Conservation (phyloP, 768 basidiomycete genomes). For the Calocybe indica region DNA sequence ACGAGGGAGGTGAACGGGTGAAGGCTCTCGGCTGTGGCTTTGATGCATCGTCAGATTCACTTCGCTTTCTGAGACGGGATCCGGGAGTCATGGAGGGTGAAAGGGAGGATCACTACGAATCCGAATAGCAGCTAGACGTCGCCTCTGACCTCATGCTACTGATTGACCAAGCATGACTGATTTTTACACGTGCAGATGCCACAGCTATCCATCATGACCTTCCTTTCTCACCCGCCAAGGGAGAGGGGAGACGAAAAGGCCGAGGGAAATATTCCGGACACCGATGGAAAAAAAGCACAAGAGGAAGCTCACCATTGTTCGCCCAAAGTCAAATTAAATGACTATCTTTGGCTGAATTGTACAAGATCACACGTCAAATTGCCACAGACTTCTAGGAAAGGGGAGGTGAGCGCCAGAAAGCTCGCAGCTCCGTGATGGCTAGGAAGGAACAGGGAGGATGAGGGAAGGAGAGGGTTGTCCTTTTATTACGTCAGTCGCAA, state of each 20-base stretch:
- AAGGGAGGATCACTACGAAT: slow-evolving; percentile 11
- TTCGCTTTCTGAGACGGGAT: slow-evolving; percentile 39
- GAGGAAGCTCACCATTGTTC: no score
- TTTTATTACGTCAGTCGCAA: no score
- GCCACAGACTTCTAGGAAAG: no score
- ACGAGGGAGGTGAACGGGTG: slow-evolving; percentile 43
- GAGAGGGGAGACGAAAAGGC: neutral
- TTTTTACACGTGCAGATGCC: slow-evolving; percentile 12
- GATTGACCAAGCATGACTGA: slow-evolving; percentile 6
- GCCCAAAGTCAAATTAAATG: no score
- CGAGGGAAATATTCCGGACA: no score
- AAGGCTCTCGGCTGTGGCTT: slow-evolving; percentile 32
- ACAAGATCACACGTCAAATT: no score
- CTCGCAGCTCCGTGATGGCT: no score
- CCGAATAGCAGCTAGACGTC: slow-evolving; percentile 18
- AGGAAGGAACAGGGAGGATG: no score
- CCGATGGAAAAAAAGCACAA: no score
- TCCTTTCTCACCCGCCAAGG: neutral
- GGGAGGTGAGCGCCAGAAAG: no score
- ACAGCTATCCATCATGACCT: neutral
- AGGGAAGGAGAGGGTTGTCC: no score
- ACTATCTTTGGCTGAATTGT: no score
- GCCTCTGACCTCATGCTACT: slow-evolving; percentile 10
- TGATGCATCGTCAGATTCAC: slow-evolving; percentile 29
- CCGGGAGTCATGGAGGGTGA: slow-evolving; percentile 37